phyloP scores from a whole-genome alignment of 495 filamentous ascomycete genomes.

The Podospora conica region DNA sequence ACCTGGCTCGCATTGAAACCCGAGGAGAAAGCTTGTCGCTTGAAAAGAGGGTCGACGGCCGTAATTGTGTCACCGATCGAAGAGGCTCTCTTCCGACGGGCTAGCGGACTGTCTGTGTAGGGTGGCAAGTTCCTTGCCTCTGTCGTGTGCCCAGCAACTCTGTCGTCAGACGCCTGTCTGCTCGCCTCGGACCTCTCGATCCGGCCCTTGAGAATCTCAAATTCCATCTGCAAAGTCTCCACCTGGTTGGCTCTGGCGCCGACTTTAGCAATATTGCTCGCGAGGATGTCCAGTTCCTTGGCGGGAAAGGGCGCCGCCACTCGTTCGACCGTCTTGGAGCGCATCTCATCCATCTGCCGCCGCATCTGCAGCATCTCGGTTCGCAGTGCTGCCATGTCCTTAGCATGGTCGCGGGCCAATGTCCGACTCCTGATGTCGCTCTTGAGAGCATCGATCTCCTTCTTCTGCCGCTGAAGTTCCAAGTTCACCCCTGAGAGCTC shows the following conservation, averaged over 20 bases:
- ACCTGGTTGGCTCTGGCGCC: conserved; percentile 34
- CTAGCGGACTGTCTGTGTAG: neutral
- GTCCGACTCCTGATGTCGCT: neutral
- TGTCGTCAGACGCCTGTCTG: neutral
- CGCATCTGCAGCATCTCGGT: conserved; percentile 21
- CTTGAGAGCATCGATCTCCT: conserved; percentile 9
- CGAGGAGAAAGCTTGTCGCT: conserved; percentile 9
- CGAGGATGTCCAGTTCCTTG: conserved; percentile 35
- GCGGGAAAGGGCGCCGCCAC: conserved; percentile 19
- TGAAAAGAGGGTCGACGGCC: neutral
- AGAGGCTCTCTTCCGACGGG: conserved; percentile 10
- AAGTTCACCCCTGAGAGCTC: conserved; percentile 2
- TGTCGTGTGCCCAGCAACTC: neutral
- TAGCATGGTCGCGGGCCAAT: neutral
- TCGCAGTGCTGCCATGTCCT: conserved; percentile 15
- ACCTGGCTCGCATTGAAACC: conserved; percentile 1
- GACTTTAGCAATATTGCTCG: conserved; percentile 32
- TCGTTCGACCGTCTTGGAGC: conserved; percentile 7
- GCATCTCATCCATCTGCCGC: conserved; percentile 24
- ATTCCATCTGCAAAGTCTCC: conserved; percentile 37
- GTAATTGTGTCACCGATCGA: neutral
- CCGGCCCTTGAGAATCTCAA: conserved; percentile 33
- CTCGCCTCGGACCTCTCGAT: conserved; percentile 26
- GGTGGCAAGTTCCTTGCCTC: neutral
- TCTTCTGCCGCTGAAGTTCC: conserved; percentile 1